phyloP scores from a whole-genome alignment of 495 filamentous ascomycete species.

The Trichoderma asperelloides region DNA sequence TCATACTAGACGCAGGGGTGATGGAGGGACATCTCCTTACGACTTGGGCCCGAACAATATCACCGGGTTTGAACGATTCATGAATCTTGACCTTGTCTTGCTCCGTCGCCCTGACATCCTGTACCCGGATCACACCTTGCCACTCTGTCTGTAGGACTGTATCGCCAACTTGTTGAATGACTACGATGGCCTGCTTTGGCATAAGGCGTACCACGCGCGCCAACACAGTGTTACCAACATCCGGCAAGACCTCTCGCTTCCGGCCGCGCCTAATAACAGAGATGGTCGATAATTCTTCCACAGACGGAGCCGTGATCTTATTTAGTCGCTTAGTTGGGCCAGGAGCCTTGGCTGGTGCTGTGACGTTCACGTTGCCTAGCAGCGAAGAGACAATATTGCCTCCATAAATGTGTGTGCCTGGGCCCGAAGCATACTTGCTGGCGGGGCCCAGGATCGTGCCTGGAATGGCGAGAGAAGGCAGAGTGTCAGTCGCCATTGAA shows the following conservation, averaged over 20 bases:
- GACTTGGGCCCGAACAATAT: conserved; percentile 84
- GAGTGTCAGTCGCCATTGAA: conserved; percentile 13
- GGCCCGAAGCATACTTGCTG: conserved; percentile 56
- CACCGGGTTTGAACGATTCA: conserved; percentile 86
- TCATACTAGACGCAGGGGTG: background rate
- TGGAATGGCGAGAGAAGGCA: conserved; percentile 42
- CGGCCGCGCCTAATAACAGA: conserved; percentile 29
- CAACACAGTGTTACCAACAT: conserved; percentile 71
- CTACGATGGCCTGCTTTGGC: conserved; percentile 70
- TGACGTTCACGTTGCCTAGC: conserved; percentile 52
- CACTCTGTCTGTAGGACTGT: conserved; percentile 51
- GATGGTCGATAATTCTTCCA: conserved; percentile 27
- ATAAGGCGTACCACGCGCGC: conserved; percentile 77
- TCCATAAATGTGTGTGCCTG: conserved; percentile 73
- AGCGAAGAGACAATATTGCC: conserved; percentile 64
- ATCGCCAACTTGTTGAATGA: conserved; percentile 70
- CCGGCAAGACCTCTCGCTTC: conserved; percentile 65
- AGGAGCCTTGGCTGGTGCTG: conserved; percentile 24
- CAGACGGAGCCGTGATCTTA: conserved; percentile 31
- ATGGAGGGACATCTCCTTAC: conserved; percentile 36
- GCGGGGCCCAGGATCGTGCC: conserved; percentile 69
- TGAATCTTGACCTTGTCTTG: conserved; percentile 87
- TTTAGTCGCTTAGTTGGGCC: conserved; percentile 50
- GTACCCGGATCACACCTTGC: conserved; percentile 57
- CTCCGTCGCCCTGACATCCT: conserved; percentile 91